Conservation (phyloP, 352 stramenopile species). For the Pythium apleroticum region DNA sequence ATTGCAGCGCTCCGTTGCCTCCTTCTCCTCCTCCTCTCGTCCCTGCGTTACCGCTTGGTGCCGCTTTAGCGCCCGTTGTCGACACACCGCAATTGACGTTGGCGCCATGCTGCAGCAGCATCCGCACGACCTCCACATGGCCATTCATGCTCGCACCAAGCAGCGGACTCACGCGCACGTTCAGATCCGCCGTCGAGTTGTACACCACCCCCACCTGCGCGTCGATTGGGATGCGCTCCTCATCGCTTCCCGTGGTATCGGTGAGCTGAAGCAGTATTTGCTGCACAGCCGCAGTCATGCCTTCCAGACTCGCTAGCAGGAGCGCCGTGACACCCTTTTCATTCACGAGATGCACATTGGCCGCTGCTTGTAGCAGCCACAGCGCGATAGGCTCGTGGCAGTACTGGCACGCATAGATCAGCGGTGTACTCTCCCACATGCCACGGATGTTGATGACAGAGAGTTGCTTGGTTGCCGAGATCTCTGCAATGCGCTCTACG, state of each 20-base stretch:
- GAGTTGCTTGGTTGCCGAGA: constrained; percentile 7
- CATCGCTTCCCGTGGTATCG: neutral
- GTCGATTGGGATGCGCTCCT: constrained; percentile 29
- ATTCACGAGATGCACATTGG: constrained; percentile 47
- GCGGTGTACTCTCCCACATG: constrained; percentile 84
- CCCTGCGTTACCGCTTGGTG: constrained; percentile 12
- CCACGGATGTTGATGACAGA: constrained; percentile 59
- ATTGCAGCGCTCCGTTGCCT: constrained; percentile 17
- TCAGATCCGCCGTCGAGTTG: constrained; percentile 61
- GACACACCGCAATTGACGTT: constrained; percentile 24
- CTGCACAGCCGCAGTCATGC: constrained; percentile 46
- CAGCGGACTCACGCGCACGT: constrained; percentile 54
- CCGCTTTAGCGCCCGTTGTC: constrained; percentile 10
- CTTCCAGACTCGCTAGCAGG: constrained; percentile 70
- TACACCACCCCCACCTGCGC: constrained; percentile 70
- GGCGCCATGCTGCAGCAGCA: constrained; percentile 45
- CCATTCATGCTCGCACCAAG: constrained; percentile 76
- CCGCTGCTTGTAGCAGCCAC: constrained; percentile 54
- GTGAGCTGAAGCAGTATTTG: constrained; percentile 30
- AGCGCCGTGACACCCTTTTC: constrained; percentile 72
- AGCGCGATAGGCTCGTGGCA: constrained; percentile 47
- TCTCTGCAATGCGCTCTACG: constrained; percentile 37
- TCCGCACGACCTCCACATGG: constrained; percentile 47
- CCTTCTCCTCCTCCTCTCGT: neutral
- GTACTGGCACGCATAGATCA: constrained; percentile 79